Conservation (phyloP, 2,329 filamentous ascomycete species). For the Xylariomycetidae sp. region DNA sequence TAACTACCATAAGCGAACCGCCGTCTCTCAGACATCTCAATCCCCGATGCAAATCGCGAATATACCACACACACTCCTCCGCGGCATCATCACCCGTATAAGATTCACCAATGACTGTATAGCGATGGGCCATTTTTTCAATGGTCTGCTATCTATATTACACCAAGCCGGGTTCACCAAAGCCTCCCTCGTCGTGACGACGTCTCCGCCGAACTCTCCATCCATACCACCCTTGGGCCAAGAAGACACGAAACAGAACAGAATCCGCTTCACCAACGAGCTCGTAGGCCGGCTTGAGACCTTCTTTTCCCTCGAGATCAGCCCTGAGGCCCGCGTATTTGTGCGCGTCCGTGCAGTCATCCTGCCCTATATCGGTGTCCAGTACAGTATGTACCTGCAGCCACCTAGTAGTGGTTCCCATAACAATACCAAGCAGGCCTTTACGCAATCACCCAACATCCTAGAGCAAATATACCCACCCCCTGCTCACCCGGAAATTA, state of each 20-base stretch:
- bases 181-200: conserved; percentile 38
- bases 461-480: conserved; percentile 36
- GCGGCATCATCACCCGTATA: conserved; percentile 46
- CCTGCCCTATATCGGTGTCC: conserved; percentile 13
- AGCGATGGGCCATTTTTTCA: conserved; percentile 37
- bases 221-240: conserved; percentile 16
- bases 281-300: conserved; percentile 38
- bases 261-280: conserved; percentile 39
- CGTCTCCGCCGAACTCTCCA: conserved; percentile 31
- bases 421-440: conserved; percentile 3
- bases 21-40: conserved; percentile 41
- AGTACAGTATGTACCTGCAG: conserved; percentile 25
- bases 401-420: conserved; percentile 11
- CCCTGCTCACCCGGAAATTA: conserved; percentile 38
- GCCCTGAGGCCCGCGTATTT: conserved; percentile 30
- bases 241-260: conserved; percentile 31
- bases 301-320: conserved; percentile 40
- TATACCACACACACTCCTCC: conserved; percentile 45
- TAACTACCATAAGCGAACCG: conserved; percentile 65
- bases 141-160: conserved; percentile 38
- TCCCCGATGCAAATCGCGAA: conserved; percentile 33
- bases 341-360: conserved; percentile 10
- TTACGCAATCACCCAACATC: conserved; percentile 15
- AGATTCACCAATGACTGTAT: conserved; percentile 38
- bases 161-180: conserved; percentile 40